These are phyloP conservation scores for Penicillium cinerascens DNA, from an alignment of 495 filamentous ascomycete species.

Conservation along the genomic window DNA sequence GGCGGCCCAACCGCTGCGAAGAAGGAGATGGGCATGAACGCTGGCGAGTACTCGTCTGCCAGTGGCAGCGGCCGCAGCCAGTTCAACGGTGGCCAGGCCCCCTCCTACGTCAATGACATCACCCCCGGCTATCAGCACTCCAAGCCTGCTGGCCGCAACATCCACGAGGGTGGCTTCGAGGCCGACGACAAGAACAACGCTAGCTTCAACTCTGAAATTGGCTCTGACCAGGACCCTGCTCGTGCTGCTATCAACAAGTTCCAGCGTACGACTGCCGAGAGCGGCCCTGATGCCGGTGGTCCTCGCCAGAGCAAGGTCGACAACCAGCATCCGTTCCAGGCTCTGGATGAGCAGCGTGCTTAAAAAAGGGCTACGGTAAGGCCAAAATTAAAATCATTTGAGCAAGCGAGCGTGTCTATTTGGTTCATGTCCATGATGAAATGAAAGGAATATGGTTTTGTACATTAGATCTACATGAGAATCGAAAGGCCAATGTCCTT, in stretches of 20 bases:
- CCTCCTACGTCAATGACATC: conserved; percentile 43
- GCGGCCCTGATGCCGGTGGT: conserved; percentile 33
- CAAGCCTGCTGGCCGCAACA: conserved; percentile 55
- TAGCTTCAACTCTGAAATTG: conserved; percentile 59
- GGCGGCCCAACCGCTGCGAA: conserved; percentile 44
- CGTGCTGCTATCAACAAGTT: conserved; percentile 50
- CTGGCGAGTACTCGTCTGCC: conserved; percentile 21
- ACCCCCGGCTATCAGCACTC: conserved; percentile 25
- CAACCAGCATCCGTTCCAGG: conserved; percentile 39
- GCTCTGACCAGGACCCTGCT: conserved; percentile 59
- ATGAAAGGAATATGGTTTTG: conserved; percentile 6
- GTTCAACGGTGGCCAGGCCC: conserved; percentile 35
- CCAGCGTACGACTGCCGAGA: conserved; percentile 37
- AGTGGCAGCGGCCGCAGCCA: conserved; percentile 30
- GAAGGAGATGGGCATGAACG: conserved; percentile 29
- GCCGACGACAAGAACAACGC: conserved; percentile 53
- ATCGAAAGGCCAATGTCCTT: neutral
- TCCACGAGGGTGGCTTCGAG: conserved; percentile 53
- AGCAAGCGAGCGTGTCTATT: conserved; percentile 18
- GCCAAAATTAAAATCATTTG: neutral
- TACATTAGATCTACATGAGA: conserved; percentile 17
- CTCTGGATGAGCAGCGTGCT: conserved; percentile 45
- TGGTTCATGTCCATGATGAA: conserved; percentile 6
- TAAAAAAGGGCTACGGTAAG: conserved; percentile 22
- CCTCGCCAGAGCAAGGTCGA: conserved; percentile 41